These are phyloP conservation scores for Terfezia claveryi DNA, from an alignment of 495 filamentous ascomycete species.

Conservation along the genomic window DNA sequence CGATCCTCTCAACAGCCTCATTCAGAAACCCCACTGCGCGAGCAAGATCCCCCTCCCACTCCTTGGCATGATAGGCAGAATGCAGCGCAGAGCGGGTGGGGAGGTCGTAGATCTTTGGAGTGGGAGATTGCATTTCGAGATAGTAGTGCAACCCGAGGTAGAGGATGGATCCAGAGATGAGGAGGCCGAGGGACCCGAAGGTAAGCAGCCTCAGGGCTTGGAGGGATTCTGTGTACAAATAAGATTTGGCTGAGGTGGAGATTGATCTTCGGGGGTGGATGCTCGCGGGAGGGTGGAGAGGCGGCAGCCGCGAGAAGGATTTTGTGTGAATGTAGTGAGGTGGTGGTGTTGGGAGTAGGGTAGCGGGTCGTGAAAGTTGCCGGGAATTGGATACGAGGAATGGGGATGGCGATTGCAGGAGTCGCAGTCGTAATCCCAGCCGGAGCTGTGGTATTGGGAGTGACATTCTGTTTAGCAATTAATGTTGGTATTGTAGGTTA, in stretches of 20 bases:
- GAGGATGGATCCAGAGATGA: not conserved
- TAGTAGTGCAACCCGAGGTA: not conserved
- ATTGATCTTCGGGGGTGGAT: slow-evolving; percentile 3
- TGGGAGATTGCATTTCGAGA: slow-evolving; percentile 3
- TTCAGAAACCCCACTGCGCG: slow-evolving; percentile 1
- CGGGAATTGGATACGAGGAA: too few relatives aligned
- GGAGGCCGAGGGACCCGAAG: slow-evolving; percentile 8
- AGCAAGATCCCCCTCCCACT: slow-evolving; percentile 1
- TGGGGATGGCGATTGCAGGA: too few relatives aligned
- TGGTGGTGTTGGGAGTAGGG: not conserved
- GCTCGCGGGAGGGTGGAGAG: not conserved
- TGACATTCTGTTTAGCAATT: too few relatives aligned
- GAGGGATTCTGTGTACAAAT: slow-evolving; percentile 10
- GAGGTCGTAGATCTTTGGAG: not conserved
- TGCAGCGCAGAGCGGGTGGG: slow-evolving; percentile 1
- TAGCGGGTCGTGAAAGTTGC: not conserved
- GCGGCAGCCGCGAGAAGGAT: not conserved
- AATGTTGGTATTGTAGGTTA: too few relatives aligned
- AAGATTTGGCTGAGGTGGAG: slow-evolving; percentile 9
- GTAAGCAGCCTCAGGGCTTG: slow-evolving; percentile 5
- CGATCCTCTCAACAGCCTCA: slow-evolving; percentile 1
- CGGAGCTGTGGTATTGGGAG: too few relatives aligned
- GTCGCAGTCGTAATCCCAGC: too few relatives aligned
- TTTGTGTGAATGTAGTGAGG: not conserved
- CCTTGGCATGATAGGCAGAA: not conserved